Conservation (phyloP, 352 stramenopile species). For the Poterioochromonas sp. region DNA sequence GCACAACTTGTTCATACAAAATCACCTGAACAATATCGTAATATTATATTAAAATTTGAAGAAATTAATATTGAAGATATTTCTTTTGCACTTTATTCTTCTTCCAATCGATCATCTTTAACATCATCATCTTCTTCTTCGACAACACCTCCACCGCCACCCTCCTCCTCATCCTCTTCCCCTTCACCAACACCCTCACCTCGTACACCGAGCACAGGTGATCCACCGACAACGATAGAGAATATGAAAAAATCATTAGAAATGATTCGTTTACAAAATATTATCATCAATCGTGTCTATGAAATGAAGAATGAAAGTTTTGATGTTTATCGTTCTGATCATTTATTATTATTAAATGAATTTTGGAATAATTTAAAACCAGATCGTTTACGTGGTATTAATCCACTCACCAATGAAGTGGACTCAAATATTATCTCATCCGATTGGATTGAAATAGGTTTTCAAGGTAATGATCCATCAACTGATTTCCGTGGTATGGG, state of each 20-base stretch:
- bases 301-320: background rate
- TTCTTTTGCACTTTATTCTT: no score
- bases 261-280: background rate
- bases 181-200: no score
- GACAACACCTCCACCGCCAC: no score
- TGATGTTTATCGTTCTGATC: background rate
- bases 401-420: background rate
- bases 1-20: no score
- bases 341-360: background rate
- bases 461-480: slow-evolving; percentile 25
- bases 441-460: slow-evolving; percentile 21
- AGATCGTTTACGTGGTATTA: background rate
- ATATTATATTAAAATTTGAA: no score
- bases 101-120: no score
- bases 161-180: no score
- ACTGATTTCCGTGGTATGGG: slow-evolving; percentile 29
- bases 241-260: background rate
- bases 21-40: background rate
- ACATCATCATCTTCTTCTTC: no score
- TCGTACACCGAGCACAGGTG: no score
- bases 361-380: slow-evolving; percentile 9
- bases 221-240: no score
- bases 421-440: background rate
- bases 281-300: background rate
- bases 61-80: no score